Percentiles rank a stretch among this genome's conserved stretches.
Evolutionary conservation across 768 basidiomycete genomes (phyloP).

Genomic region (Piloderma croceum): DNA sequence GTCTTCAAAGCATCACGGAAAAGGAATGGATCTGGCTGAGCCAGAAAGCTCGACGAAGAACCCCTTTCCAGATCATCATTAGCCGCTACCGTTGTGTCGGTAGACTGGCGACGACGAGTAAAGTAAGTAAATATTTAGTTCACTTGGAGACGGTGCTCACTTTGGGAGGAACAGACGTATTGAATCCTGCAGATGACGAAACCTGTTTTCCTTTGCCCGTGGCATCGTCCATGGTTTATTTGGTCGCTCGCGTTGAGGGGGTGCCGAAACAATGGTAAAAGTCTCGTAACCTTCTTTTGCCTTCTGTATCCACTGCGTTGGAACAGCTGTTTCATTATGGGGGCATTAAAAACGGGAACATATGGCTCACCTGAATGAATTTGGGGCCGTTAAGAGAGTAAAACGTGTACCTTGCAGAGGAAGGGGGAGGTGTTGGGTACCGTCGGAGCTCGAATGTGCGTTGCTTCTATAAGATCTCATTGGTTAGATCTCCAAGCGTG

Average conservation of each 20-base stretch:
- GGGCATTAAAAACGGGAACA: background rate
- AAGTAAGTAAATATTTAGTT: slow-evolving; percentile 12
- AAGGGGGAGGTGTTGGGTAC: too few species aligned
- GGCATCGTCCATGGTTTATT: slow-evolving; percentile 29
- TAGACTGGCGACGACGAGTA: slow-evolving; percentile 25
- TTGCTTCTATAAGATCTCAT: too few species aligned
- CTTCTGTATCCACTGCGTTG: slow-evolving; percentile 13
- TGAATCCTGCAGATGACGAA: slow-evolving; percentile 26
- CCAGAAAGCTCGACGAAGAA: slow-evolving; percentile 27
- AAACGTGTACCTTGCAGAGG: too few species aligned
- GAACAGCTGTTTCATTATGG: slow-evolving; percentile 11
- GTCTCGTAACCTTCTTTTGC: slow-evolving; percentile 12
- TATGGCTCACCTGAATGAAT: background rate
- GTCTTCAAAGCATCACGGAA: slow-evolving; percentile 57
- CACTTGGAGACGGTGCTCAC: slow-evolving; percentile 16
- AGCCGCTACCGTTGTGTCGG: slow-evolving; percentile 51
- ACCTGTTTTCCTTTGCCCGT: slow-evolving; percentile 20
- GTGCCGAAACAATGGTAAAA: slow-evolving; percentile 22
- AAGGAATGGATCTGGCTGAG: slow-evolving; percentile 57
- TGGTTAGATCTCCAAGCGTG: too few species aligned
- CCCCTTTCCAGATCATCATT: slow-evolving; percentile 35
- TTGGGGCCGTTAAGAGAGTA: background rate
- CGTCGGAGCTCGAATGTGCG: too few species aligned
- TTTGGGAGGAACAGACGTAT: slow-evolving; percentile 17
- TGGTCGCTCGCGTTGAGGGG: slow-evolving; percentile 22